phyloP scores from a whole-genome alignment of 106 monocot genomes.

The Apostasia ramifera region DNA sequence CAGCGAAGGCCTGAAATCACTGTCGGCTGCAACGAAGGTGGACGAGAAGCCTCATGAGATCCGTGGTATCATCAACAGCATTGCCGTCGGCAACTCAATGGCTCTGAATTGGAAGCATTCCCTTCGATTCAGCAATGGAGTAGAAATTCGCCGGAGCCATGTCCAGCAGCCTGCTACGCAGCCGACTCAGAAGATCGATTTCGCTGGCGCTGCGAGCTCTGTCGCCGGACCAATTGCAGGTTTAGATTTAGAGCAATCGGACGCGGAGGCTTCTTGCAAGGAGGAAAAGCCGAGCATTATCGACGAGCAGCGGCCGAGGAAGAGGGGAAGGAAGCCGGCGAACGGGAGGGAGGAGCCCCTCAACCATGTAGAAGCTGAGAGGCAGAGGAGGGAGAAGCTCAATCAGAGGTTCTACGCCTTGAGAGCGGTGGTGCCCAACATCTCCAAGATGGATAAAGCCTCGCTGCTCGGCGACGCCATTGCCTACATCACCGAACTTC shows the following conservation, averaged over 20 bases:
- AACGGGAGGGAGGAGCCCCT: slow-evolving; percentile 69
- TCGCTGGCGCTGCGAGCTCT: background rate
- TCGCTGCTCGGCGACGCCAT: slow-evolving; percentile 70
- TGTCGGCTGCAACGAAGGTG: too few species aligned
- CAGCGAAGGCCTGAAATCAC: slow-evolving; percentile 30
- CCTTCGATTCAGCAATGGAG: background rate
- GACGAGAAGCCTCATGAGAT: background rate
- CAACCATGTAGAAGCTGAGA: slow-evolving; percentile 67
- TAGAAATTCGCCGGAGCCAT: background rate
- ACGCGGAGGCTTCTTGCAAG: slow-evolving; percentile 24
- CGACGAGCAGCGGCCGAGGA: slow-evolving; percentile 41
- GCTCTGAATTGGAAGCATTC: too few species aligned
- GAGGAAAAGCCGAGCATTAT: slow-evolving; percentile 14
- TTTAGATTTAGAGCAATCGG: slow-evolving; percentile 13
- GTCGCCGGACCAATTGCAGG: too few species aligned
- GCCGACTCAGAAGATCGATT: slow-evolving; percentile 4
- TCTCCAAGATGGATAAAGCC: slow-evolving; percentile 80
- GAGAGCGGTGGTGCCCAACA: slow-evolving; percentile 70
- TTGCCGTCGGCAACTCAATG: too few species aligned
- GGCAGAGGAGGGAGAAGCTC: slow-evolving; percentile 73
- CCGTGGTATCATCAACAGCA: slow-evolving; percentile 3
- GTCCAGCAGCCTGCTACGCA: slow-evolving; percentile 16
- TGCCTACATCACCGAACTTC: slow-evolving; percentile 60
- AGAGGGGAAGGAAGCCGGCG: slow-evolving; percentile 64
- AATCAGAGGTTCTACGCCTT: slow-evolving; percentile 73